Conservation (phyloP, 441 rosid species). For the Aquilaria agallochum region DNA sequence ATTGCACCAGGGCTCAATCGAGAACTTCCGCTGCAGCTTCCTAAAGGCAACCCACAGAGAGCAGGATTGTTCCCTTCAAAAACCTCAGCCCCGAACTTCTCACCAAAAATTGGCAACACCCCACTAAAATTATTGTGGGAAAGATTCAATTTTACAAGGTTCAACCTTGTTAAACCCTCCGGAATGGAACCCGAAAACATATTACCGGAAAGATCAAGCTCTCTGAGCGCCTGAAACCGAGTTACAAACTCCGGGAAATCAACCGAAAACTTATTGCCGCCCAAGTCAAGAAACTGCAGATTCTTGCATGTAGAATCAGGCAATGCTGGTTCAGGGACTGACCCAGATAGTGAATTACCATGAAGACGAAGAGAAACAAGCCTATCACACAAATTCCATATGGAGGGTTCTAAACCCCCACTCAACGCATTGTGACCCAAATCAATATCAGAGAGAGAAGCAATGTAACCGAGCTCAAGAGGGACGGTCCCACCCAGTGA, state of each 20-base stretch:
- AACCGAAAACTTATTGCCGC: conserved; percentile 69
- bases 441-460: conserved; percentile 72
- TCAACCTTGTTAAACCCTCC: conserved; percentile 37
- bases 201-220: conserved; percentile 76
- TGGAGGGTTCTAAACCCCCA: conserved; percentile 64
- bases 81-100: conserved; percentile 50
- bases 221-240: conserved; percentile 45
- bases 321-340: conserved; percentile 67
- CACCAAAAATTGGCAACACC: conserved; percentile 54
- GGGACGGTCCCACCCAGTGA: conserved; percentile 66
- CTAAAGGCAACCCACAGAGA: conserved; percentile 76
- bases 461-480: conserved; percentile 80
- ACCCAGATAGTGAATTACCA: conserved; percentile 58
- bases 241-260: conserved; percentile 65
- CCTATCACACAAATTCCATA: conserved; percentile 80
- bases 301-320: conserved; percentile 62
- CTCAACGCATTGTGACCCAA: conserved; percentile 50
- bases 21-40: conserved; percentile 49
- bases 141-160: conserved; percentile 65
- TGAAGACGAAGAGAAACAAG: conserved; percentile 55
- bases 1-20: conserved; percentile 73
- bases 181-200: conserved; percentile 61
- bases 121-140: conserved; percentile 82
- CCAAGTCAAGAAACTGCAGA: conserved; percentile 68
- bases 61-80: conserved; percentile 71